phyloP scores from a whole-genome alignment of 2,329 filamentous ascomycete genomes.

The Hypomyces rosellus region DNA sequence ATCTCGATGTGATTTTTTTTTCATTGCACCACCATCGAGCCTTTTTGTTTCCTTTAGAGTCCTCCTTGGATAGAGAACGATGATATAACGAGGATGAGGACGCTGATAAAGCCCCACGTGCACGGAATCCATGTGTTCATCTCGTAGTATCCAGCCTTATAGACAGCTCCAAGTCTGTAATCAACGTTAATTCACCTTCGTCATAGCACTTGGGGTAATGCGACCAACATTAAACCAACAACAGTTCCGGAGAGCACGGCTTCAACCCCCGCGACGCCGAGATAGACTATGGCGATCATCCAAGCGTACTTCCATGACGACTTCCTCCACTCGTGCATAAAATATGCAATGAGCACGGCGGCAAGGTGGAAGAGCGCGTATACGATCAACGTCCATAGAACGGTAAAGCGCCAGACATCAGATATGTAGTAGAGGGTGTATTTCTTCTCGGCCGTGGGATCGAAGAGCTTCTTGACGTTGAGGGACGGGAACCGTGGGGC shows the following conservation, averaged over 20 bases:
- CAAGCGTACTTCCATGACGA: slow-evolving; percentile 59
- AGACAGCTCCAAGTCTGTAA: slow-evolving; percentile 67
- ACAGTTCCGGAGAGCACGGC: slow-evolving; percentile 75
- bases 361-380: slow-evolving; percentile 69
- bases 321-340: slow-evolving; percentile 59
- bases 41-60: slow-evolving; percentile 45
- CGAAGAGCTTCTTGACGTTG: slow-evolving; percentile 59
- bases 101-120: slow-evolving; percentile 79
- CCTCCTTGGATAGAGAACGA: slow-evolving; percentile 92
- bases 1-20: neutral
- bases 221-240: slow-evolving; percentile 67
- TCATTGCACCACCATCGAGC: too few species aligned
- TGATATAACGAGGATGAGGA: slow-evolving; percentile 74
- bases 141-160: slow-evolving; percentile 73
- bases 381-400: slow-evolving; percentile 79
- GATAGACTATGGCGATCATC: slow-evolving; percentile 65
- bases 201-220: neutral
- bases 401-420: slow-evolving; percentile 83
- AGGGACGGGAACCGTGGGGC: slow-evolving; percentile 74
- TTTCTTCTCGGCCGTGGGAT: slow-evolving; percentile 32
- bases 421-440: slow-evolving; percentile 64
- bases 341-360: slow-evolving; percentile 64
- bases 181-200: neutral
- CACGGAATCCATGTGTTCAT: slow-evolving; percentile 96
- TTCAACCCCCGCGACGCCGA: slow-evolving; percentile 65